Evolutionary conservation across 768 basidiomycete species (phyloP), one percentile per base, ranked within the genome.

Genomic region (Collybia sordida): DNA sequence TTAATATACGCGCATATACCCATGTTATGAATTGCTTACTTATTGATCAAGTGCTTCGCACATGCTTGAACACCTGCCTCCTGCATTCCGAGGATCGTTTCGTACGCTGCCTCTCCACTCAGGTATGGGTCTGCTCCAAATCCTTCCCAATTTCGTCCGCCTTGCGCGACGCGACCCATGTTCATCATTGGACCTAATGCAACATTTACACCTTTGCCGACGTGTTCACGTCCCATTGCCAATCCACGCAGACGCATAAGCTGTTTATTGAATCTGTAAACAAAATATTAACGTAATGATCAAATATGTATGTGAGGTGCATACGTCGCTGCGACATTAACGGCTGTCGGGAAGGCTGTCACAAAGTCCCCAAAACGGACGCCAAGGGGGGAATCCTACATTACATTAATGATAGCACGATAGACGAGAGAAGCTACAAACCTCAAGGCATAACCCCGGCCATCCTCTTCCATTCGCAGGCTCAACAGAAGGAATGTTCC

Each of bases 61-160:
- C 87, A 90, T 0, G 92, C 90, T 61, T 92, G 89, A 0, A 93
- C 88, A 34, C 93, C 93, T 7, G 69, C 77, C 19, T 71, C 59
- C 61, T 97, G 93, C 70, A 95, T 67, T 6, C 93, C 93, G 15
- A 89, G 69, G 46, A 95, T 81, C 0, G 92, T 95, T 66, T 93
- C 88, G 49, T 83, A 87, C 3, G 85, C 80, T 1, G 75, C 73
- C 61, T 90, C 91, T 11, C 94, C 92, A n/a, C 80, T 59, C 14
- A 96, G 72, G 70, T 83, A 96, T 0, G 94, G 94, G 64, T 97
- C 94, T 8, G 80, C 91, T 24, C 93, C 93, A 50, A 93, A 94
- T n/a, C 91, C 92, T 74, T 96, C 94, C 90, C 92, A 96, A 66
- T 94, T 93, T 23, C 94, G 75, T 15, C 94, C 94, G 6, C 88